Base-by-base conservation (phyloP, 75 land plant genomes). In the Pinus albicaulis region DNA sequence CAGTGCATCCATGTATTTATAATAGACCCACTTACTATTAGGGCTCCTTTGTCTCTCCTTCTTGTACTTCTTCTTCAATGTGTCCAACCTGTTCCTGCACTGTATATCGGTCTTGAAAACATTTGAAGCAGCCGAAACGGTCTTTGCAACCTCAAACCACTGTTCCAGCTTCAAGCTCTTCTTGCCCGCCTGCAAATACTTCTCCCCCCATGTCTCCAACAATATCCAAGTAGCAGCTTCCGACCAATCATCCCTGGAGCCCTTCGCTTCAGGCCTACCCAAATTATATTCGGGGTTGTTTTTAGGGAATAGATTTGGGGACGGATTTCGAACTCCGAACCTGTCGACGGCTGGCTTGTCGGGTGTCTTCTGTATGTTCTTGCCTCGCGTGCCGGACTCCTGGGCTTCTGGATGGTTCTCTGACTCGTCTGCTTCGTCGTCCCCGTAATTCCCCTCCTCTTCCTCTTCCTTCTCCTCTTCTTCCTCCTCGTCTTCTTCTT, bases 51-150 rank as follows among this genome's bases (percentile, higher is more conserved):
- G 57, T 82, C 88, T 87, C 87, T 93, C 94, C 76, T 86, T 90
- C 81, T 92, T 93, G 65, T 89, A 93, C 87, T 88, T 91, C 76
- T 89, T 89, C 86, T 93, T 93, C 79, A 93, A 72, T 0, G 87
- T 83, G 64, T 93, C 92, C 34, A 93, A 31, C 78, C 79, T 65
- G 38, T 83, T 90, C 53, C 89, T 76, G 79, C 95, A 92, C 79
- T 92, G 91, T 0, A 74, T 76, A 19, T 84, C 95, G 0, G 89
- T 78, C 41, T 82, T 79, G 13, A 59, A 65, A 16, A 53, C 75
- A 72, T 78, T 80, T 7, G 87, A 80, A 23, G 60, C 62, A 72
- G 75, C 64, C 12, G 82, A 79, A 15, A 89, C 89, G 77, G 74
- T 84, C 78, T 82, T 78, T 1, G 94, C 84, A 7, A 93, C 84